phyloP scores from a whole-genome alignment of 192 early-diverging fungal species.

The Dispira simplex region DNA sequence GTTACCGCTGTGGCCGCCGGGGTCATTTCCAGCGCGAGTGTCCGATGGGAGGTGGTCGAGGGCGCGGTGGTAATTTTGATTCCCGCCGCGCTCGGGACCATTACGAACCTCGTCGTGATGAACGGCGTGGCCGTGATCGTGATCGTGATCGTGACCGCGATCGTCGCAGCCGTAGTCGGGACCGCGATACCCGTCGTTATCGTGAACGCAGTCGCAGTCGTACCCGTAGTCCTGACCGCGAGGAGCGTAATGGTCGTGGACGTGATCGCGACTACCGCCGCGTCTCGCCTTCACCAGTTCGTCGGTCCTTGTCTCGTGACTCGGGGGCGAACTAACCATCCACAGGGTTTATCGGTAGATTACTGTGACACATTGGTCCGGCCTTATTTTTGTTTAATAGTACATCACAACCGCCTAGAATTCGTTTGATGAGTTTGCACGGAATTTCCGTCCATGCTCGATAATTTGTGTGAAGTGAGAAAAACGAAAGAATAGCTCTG shows the following conservation, averaged over 20 bases:
- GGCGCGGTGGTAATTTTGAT: neutral
- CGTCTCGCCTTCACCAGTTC: neutral
- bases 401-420: too few relatives aligned
- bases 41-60: neutral
- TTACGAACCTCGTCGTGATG: neutral
- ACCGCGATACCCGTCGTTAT: neutral
- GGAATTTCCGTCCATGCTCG: too few relatives aligned
- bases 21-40: constrained; percentile 2
- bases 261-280: neutral
- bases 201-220: constrained; percentile 1
- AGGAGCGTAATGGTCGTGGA: neutral
- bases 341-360: too few relatives aligned
- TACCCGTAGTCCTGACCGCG: neutral
- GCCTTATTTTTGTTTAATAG: too few relatives aligned
- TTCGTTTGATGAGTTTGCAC: too few relatives aligned
- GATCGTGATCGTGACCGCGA: neutral
- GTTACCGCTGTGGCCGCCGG: neutral
- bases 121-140: neutral
- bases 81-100: too few relatives aligned
- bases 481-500: too few relatives aligned
- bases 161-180: neutral
- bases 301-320: too few relatives aligned
- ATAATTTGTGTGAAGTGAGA: too few relatives aligned
- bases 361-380: too few relatives aligned
- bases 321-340: too few relatives aligned